phyloP scores from a whole-genome alignment of 1,139 yeast species.

The Diutina pseudorugosa region DNA sequence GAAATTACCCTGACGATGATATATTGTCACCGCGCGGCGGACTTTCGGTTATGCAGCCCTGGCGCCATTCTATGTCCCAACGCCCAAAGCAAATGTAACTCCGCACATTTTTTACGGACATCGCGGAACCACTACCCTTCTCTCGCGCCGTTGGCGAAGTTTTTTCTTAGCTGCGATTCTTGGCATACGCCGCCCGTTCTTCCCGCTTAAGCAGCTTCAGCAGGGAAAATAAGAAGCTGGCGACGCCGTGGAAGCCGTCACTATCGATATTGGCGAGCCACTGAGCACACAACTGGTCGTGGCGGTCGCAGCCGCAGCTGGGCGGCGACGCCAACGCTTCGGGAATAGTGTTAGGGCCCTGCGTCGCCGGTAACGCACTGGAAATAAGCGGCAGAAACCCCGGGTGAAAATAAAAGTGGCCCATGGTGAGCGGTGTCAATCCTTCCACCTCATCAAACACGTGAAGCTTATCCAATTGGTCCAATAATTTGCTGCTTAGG shows the following conservation, averaged over 20 bases:
- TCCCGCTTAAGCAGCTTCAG: background rate
- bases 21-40: background rate
- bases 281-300: background rate
- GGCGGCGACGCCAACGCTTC: background rate
- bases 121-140: too few species aligned
- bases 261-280: background rate
- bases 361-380: background rate
- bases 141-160: too few species aligned
- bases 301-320: background rate
- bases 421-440: background rate
- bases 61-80: too few species aligned
- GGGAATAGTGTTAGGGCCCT: background rate
- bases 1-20: too few species aligned
- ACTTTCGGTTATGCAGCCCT: background rate
- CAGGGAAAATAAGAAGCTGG: background rate
- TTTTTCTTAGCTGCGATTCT: background rate
- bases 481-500: background rate
- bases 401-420: background rate
- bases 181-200: background rate
- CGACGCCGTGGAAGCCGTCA: background rate
- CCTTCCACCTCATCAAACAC: background rate
- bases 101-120: background rate
- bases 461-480: background rate
- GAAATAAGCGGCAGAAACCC: background rate
- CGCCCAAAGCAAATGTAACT: too few species aligned